Base-by-base conservation (phyloP, 495 filamentous ascomycete species). In the Parathielavia hyrcaniae region DNA sequence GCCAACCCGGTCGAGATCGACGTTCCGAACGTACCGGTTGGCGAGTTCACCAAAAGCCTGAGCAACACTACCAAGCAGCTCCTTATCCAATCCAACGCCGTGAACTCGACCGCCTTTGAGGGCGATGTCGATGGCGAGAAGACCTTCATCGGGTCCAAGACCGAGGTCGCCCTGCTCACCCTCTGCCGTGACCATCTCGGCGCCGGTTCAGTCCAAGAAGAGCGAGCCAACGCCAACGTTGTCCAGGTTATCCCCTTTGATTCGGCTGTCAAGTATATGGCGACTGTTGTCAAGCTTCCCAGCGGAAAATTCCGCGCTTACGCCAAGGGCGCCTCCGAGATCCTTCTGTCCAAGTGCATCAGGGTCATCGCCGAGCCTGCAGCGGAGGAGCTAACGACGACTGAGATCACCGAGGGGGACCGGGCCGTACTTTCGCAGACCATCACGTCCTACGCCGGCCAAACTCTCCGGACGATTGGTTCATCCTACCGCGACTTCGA, bases 71-170 rank as follows among this genome's bases (percentile, higher is more conserved):
- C 83, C 52, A 89, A 86, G 65, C 70, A 80, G 17, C 73, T 91
- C 8, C 68, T 96, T 6, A 73, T 83, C 26, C 78, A 91, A 45
- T 88, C 89, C 2, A 89, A 95, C 59, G 82, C 85, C 10, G 72
- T 91, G 56, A 96, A 96, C 73, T 92, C 90, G 1, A 95, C 90
- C 0, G 90, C 90, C 5, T 95, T 92, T 58, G 89, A 96, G 69
- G 86, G 87, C 22, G 88, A 91, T 23, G 80, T 81, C 22, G 84
- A 90, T n/a, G 88, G 88, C 11, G 82, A 82, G 1, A 73, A 82
- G 23, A 81, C 81, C 0, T 96, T 91, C 58, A 82, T 95, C 55
- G 90, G 90, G 36, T 95, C 90, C 5, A 96, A 95, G 73, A 96
- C 90, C 0, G 90, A 96, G 64, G 91, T 90, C 10, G 88, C 90